These are phyloP conservation scores for Apiotrichum montevideense DNA, from an alignment of 1,284 basidiomycete genomes.

Conservation along the genomic window DNA sequence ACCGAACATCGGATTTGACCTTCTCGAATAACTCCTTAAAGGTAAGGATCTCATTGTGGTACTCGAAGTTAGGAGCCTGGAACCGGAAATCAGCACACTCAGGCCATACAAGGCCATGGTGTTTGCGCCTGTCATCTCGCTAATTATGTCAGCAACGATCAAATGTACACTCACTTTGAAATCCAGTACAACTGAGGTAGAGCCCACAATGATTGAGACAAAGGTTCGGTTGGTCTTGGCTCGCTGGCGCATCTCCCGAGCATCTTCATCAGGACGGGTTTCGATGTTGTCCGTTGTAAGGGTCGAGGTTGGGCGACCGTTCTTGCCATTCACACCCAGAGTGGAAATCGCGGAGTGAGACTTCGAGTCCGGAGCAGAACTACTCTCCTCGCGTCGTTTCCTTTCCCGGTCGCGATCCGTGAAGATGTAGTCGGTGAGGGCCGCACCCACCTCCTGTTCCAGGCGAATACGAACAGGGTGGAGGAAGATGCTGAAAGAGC, in stretches of 20 bases:
- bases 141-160: background rate
- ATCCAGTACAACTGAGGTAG: slow-evolving; percentile 47
- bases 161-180: slow-evolving; percentile 48
- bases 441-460: slow-evolving; percentile 71
- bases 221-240: slow-evolving; percentile 59
- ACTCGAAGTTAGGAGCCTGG: slow-evolving; percentile 58
- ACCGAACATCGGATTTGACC: slow-evolving; percentile 57
- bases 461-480: slow-evolving; percentile 85
- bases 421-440: slow-evolving; percentile 85
- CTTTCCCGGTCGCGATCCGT: slow-evolving; percentile 43
- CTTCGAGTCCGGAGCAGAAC: background rate
- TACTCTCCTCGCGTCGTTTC: slow-evolving; percentile 42
- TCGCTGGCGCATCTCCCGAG: slow-evolving; percentile 47
- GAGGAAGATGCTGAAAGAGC: slow-evolving; percentile 71
- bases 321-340: background rate
- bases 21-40: slow-evolving; percentile 76
- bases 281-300: background rate
- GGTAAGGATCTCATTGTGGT: slow-evolving; percentile 79
- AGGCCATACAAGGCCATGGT: slow-evolving; percentile 32
- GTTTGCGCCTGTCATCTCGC: slow-evolving; percentile 50
- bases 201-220: slow-evolving; percentile 68
- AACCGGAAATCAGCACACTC: slow-evolving; percentile 52
- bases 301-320: background rate
- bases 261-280: slow-evolving; percentile 39
- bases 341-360: background rate